Conservation (phyloP, 2,329 filamentous ascomycete genomes). For the Magnaporthiopsis incrustans region DNA sequence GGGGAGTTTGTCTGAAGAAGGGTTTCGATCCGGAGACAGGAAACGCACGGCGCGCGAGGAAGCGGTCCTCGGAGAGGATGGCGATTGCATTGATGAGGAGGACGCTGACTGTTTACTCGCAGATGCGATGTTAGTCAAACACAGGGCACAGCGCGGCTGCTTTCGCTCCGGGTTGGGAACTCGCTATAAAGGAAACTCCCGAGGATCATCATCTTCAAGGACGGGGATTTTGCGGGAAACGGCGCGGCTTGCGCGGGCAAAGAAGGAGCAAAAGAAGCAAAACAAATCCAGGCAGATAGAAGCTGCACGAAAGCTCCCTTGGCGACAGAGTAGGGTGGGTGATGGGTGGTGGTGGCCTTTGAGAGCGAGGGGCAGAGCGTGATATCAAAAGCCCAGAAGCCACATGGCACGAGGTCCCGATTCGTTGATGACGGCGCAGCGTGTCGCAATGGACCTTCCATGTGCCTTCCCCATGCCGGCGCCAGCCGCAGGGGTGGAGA, state of each 20-base stretch:
- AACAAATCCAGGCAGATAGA: neutral
- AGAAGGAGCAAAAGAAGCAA: neutral
- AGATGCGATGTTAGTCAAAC: neutral
- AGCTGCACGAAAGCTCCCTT: neutral
- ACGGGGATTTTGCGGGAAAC: neutral
- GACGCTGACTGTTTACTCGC: slow-evolving; percentile 53
- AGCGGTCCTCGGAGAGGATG: slow-evolving; percentile 89
- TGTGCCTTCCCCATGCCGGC: no score
- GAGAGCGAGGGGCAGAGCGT: neutral
- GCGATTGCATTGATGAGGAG: slow-evolving; percentile 92
- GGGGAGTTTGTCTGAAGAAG: neutral
- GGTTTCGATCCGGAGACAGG: neutral
- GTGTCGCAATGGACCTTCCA: neutral
- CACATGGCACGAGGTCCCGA: neutral
- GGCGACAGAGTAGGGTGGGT: neutral
- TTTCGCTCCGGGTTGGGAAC: neutral
- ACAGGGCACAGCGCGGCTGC: no score
- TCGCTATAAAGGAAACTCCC: slow-evolving; percentile 24
- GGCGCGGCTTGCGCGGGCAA: neutral
- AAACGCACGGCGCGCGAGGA: slow-evolving; percentile 71
- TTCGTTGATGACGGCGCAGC: neutral
- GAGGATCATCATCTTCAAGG: slow-evolving; percentile 21
- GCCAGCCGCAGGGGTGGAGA: neutral
- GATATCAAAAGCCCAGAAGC: neutral
- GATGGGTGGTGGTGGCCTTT: neutral